Base-by-base conservation (phyloP, 169 alveolate species). In the Plasmodium ovale region DNA sequence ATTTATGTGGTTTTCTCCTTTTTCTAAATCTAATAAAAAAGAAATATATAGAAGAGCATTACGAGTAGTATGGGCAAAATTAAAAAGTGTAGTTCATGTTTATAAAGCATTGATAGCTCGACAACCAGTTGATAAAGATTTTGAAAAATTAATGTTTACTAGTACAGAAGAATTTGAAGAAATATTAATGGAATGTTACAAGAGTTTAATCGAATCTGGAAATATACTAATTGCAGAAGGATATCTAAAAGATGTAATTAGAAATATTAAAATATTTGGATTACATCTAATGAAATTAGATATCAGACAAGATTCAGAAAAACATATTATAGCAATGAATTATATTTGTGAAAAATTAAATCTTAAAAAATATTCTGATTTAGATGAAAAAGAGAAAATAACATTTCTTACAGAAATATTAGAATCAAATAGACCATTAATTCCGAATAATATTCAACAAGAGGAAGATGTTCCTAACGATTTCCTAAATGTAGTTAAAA, bases 231-330 rank as follows among this genome's bases (percentile, higher is more conserved):
- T 92, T 23, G 92, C 94, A 19, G 94, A 92, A 35, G 94, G 94
- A 21, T 56, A 88, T 16, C 70, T 93, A 51, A 85, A 89, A 59
- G 95, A 87, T 51, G 89, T 94, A 2, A 88, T 94, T 16, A 53
- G 97, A 49, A 92, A 92, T 71, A 60, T 93, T 21, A 82, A 90
- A n/a, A 93, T 95, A 5, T 94, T 94, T 92, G 97, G 97, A 0
- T 87, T 94, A 0, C 92, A 92, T 47, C 71, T 94, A 51, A 79
- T 94, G 93, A 92, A 91, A 42, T 68, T 95, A 79, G 97, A 95
- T 53, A 89, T 94, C 67, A 79, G 97, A 14, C 97, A 95, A 87
- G 97, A 95, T 33, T 89, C 95, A 4, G 89, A 88, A 56, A 93
- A 94, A 29, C 97, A 95, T 82, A 92, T 70, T 5, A 35, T 64